These are phyloP conservation scores for Tulasnella calospora DNA, from an alignment of 768 basidiomycete genomes.

Conservation along the genomic window DNA sequence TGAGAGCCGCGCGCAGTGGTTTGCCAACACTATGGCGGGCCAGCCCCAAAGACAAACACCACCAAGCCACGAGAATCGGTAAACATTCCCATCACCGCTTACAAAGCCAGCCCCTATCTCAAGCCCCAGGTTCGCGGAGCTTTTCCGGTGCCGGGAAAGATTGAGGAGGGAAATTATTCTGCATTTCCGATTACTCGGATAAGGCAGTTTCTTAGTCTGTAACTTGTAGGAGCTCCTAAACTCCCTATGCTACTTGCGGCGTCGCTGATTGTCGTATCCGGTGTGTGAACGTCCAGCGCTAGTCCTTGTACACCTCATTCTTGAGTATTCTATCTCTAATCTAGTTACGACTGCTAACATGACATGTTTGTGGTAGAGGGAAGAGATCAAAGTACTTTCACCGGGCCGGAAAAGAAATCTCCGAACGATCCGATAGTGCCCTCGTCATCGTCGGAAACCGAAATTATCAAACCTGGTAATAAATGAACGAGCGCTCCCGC, in stretches of 20 bases:
- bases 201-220: too few relatives aligned
- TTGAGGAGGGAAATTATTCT: background rate
- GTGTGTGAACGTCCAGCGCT: too few relatives aligned
- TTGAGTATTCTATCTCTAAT: too few relatives aligned
- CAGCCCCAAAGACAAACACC: background rate
- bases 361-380: too few relatives aligned
- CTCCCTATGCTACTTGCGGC: too few relatives aligned
- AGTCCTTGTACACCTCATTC: too few relatives aligned
- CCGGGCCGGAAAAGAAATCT: too few relatives aligned
- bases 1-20: slow-evolving; percentile 6
- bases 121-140: background rate
- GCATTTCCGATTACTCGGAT: too few relatives aligned
- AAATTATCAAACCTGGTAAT: background rate
- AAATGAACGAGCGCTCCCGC: background rate
- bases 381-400: too few relatives aligned
- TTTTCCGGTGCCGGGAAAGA: background rate
- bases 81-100: slow-evolving; percentile 3
- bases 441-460: background rate
- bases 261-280: too few relatives aligned
- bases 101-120: background rate
- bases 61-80: background rate
- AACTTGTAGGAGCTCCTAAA: too few relatives aligned
- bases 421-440: background rate
- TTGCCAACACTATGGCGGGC: background rate
- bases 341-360: too few relatives aligned